Percentiles rank a stretch among this genome's conserved stretches.
These are phyloP conservation scores for Trypanosoma mega DNA, from an alignment of 208 protist species.

Conservation along the genomic window DNA sequence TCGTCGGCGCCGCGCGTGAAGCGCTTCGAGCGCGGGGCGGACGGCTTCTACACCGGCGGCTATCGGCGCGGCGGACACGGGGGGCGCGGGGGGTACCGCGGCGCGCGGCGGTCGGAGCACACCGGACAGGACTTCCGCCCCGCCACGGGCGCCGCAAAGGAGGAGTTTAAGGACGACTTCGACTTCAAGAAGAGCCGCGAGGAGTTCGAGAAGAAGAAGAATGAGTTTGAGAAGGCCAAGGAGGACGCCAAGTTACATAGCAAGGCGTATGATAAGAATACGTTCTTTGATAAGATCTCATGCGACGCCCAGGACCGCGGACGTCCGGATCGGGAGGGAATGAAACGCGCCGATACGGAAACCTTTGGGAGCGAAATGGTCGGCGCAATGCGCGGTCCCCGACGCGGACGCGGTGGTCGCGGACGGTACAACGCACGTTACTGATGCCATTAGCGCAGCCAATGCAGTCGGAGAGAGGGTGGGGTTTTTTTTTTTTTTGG, in stretches of 20 bases:
- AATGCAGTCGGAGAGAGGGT: no score
- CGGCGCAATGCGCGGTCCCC: slow-evolving; percentile 64
- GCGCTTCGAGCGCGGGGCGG: slow-evolving; percentile 25
- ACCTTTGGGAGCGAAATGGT: slow-evolving; percentile 87
- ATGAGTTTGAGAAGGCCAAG: slow-evolving; percentile 87
- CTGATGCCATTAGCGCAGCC: slow-evolving; percentile 18
- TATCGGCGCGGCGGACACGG: slow-evolving; percentile 19
- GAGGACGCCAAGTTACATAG: slow-evolving; percentile 65
- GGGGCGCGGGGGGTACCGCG: slow-evolving; percentile 40
- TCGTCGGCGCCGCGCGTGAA: slow-evolving; percentile 23
- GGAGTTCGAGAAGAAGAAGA: slow-evolving; percentile 92
- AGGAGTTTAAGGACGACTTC: slow-evolving; percentile 90
- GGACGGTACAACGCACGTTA: slow-evolving; percentile 72
- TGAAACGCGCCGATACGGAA: slow-evolving; percentile 82
- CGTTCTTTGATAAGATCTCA: slow-evolving; percentile 89
- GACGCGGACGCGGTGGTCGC: slow-evolving; percentile 50
- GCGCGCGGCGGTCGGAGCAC: slow-evolving; percentile 66
- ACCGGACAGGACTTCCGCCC: slow-evolving; percentile 84
- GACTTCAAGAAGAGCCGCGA: slow-evolving; percentile 83
- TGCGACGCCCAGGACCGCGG: slow-evolving; percentile 72
- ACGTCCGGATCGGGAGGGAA: slow-evolving; percentile 67
- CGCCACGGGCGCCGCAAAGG: slow-evolving; percentile 50
- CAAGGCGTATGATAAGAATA: slow-evolving; percentile 83
- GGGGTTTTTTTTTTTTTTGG: no score
- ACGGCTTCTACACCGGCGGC: slow-evolving; percentile 33